Conservation (phyloP, 208 protist genomes). For the Trypanosoma avium region DNA sequence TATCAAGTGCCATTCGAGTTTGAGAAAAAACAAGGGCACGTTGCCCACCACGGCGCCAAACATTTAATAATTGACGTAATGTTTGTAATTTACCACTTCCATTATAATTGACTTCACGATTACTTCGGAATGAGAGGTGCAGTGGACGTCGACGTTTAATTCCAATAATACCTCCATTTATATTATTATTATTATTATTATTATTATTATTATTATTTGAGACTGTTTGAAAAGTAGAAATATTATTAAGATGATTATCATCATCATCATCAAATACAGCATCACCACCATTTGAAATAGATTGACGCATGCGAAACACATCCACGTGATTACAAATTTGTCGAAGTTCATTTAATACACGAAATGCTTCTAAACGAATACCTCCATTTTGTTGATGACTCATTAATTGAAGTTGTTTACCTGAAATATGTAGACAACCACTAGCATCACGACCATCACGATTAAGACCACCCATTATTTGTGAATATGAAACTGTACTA, state of each 20-base stretch:
- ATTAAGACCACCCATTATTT: constrained; percentile 41
- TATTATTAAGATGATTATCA: constrained; percentile 9
- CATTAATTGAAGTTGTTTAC: constrained; percentile 50
- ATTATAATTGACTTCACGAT: constrained; percentile 51
- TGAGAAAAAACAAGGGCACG: constrained; percentile 98
- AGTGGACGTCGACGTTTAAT: neutral
- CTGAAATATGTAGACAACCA: constrained; percentile 63
- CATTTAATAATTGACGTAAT: constrained; percentile 85
- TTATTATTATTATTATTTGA: constrained; percentile 20
- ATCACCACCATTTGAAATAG: constrained; percentile 32
- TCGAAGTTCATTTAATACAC: constrained; percentile 69
- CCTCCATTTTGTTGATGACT: constrained; percentile 26
- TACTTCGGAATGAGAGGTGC: constrained; percentile 61
- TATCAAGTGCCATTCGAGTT: constrained; percentile 97
- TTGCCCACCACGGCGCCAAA: constrained; percentile 93
- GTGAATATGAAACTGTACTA: constrained; percentile 29
- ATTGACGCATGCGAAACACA: constrained; percentile 52
- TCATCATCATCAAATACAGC: constrained; percentile 3
- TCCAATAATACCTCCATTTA: neutral
- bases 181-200: constrained; percentile 1
- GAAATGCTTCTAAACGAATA: constrained; percentile 59
- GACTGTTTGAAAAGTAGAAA: neutral
- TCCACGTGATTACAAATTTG: constrained; percentile 85
- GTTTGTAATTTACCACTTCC: constrained; percentile 94
- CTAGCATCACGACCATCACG: constrained; percentile 56